A percentile compares a stretch with the other conserved stretches of the same genome.
These are phyloP conservation scores for Gamsiella multidivaricata DNA, from an alignment of 192 early-diverging fungal species.

Conservation along the genomic window DNA sequence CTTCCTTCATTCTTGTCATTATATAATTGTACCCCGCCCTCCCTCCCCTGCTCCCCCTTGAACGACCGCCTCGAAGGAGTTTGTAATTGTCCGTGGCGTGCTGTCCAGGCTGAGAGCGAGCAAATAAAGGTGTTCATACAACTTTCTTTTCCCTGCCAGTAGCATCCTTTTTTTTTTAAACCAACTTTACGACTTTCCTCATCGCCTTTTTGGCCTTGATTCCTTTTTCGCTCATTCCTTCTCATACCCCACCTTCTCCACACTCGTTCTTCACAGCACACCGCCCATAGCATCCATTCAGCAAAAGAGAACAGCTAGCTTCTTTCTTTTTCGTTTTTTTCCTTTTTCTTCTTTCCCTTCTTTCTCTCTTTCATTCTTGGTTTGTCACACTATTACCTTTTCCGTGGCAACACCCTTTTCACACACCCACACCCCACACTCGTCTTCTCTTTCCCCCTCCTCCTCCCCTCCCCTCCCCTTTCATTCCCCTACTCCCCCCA, in stretches of 20 bases:
- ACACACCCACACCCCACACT: neutral
- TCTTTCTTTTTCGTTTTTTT: neutral
- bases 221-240: neutral
- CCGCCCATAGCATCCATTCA: neutral
- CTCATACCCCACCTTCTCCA: neutral
- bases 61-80: too few species aligned
- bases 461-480: constrained; percentile 1
- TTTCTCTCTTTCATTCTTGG: neutral
- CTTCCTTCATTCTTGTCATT: too few species aligned
- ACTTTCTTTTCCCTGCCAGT: neutral
- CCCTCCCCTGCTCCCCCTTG: too few species aligned
- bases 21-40: too few species aligned
- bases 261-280: neutral
- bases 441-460: neutral
- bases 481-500: neutral
- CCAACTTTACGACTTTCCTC: neutral
- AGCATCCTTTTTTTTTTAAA: neutral
- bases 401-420: neutral
- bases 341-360: constrained; percentile 3
- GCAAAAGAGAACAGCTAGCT: neutral
- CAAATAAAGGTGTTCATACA: too few species aligned
- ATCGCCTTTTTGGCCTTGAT: neutral
- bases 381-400: neutral
- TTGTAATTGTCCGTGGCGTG: too few species aligned
- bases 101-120: too few species aligned